Evolutionary conservation across 139 green algal species (phyloP).

Genomic region (Chara braunii): DNA sequence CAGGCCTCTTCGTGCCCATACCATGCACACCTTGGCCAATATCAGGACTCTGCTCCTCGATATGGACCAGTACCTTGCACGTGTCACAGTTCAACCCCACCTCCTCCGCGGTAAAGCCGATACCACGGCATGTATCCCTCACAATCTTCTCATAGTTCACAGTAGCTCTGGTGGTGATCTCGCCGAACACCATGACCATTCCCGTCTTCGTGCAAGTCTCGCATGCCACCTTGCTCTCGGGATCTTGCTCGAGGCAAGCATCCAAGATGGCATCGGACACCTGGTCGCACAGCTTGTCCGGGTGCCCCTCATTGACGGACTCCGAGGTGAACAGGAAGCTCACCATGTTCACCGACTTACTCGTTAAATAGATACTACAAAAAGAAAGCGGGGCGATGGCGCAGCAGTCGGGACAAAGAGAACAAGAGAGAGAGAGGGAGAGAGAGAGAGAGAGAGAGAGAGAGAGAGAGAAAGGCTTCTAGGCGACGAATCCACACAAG

Average conservation of each 20-base stretch:
- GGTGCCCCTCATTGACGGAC: conserved; percentile 67
- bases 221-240: background rate
- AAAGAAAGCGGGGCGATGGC: too few species aligned
- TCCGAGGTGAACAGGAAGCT: conserved; percentile 91
- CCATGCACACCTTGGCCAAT: conserved; percentile 92
- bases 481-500: too few species aligned
- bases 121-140: conserved; percentile 59
- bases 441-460: too few species aligned
- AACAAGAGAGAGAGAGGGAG: too few species aligned
- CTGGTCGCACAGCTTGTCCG: conserved; percentile 77
- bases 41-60: conserved; percentile 94
- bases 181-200: conserved; percentile 94
- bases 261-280: conserved; percentile 95
- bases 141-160: conserved; percentile 94
- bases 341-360: too few species aligned
- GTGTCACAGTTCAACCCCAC: conserved; percentile 85
- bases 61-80: conserved; percentile 83
- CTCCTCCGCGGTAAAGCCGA: conserved; percentile 86
- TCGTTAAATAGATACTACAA: too few species aligned
- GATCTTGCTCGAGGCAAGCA: conserved; percentile 72
- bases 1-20: conserved; percentile 96
- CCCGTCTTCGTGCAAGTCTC: background rate
- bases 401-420: too few species aligned
- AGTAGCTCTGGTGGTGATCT: conserved; percentile 97
- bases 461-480: too few species aligned